phyloP scores from a whole-genome alignment of 768 basidiomycete genomes.

The Xanthoconium stramineum region DNA sequence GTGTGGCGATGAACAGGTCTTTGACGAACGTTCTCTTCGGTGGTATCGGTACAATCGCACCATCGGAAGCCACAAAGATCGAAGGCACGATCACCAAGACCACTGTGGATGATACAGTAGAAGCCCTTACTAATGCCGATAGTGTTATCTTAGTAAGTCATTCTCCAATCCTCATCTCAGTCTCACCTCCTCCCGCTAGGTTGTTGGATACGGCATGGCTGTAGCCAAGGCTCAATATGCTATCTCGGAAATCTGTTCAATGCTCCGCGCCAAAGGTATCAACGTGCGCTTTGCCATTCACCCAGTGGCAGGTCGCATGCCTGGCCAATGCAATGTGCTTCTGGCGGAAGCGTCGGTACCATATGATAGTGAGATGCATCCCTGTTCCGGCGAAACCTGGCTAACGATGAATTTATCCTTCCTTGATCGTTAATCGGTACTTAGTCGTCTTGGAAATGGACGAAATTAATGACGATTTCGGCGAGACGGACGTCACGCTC shows the following conservation, averaged over 20 bases:
- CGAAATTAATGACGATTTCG: slow-evolving; percentile 91
- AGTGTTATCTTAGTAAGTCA: slow-evolving; percentile 69
- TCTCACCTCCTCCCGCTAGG: slow-evolving; percentile 36
- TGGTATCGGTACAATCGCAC: slow-evolving; percentile 62
- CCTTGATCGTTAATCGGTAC: not conserved
- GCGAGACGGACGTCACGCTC: slow-evolving; percentile 83
- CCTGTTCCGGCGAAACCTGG: not conserved
- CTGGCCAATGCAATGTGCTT: slow-evolving; percentile 90
- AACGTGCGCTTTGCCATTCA: slow-evolving; percentile 87
- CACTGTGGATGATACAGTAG: slow-evolving; percentile 76
- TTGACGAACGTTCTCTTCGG: slow-evolving; percentile 84
- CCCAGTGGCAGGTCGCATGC: slow-evolving; percentile 91
- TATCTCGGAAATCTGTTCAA: slow-evolving; percentile 68
- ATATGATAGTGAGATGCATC: slow-evolving; percentile 65
- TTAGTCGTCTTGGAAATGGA: slow-evolving; percentile 91
- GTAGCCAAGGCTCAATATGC: slow-evolving; percentile 88
- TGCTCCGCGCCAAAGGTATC: slow-evolving; percentile 69
- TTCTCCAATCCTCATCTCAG: not conserved
- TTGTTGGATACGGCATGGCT: slow-evolving; percentile 89
- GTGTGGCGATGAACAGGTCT: slow-evolving; percentile 90
- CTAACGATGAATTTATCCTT: not conserved
- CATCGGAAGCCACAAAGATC: slow-evolving; percentile 66
- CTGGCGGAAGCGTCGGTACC: slow-evolving; percentile 88
- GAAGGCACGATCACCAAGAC: slow-evolving; percentile 80
- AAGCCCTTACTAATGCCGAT: slow-evolving; percentile 73